Evolutionary conservation across 73 alveolate genomes (phyloP), one percentile per base, ranked within the genome.

Genomic region (Paraurostyla sp.): DNA sequence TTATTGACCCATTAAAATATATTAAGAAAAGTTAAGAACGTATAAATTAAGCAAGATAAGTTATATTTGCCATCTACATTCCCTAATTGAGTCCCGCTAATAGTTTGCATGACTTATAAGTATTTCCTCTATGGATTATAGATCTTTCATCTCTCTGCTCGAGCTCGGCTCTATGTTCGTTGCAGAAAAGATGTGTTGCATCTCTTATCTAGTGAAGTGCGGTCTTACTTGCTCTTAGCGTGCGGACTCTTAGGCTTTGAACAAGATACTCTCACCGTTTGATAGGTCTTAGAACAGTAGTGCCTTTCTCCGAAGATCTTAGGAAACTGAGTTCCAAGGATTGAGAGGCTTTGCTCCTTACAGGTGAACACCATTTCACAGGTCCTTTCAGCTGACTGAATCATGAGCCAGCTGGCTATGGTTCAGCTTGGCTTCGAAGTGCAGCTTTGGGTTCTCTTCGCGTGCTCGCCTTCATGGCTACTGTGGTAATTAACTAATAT

Each of bases 171-270:
- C 71, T 71, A 32, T 45, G 71, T 22, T 49, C 49, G 18, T 2
- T 7, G 41, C 25, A 6, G 27, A 73, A 71, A 1, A 9, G 22
- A 13, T 32, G 86, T 43, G 22, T 45, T 9, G 13, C 46, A 6
- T 45, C 46, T 11, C 18, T 23, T 15, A 56, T 73, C 71, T 43
- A 43, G 86, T 73, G 71, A 43, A 38, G 20, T 43, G 65, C 51
- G 86, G 69, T 43, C 42, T 45, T 46, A 20, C 48, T 73, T 41
- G 51, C 65, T 33, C n/a, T 23, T 32, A 13, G 71, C 71, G 86
- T 73, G 86, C 71, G 82, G 86, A 73, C 42, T 73, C 86, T 73
- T 73, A 73, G 86, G 86, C 86, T 48, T 32, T 73, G 86, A 73
- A 48, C 65, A 43, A 25, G 86, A 73, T 73, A 73, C 86, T 73